Conservation (phyloP, 2,329 filamentous ascomycete species). For the Colletotrichum sp. region DNA sequence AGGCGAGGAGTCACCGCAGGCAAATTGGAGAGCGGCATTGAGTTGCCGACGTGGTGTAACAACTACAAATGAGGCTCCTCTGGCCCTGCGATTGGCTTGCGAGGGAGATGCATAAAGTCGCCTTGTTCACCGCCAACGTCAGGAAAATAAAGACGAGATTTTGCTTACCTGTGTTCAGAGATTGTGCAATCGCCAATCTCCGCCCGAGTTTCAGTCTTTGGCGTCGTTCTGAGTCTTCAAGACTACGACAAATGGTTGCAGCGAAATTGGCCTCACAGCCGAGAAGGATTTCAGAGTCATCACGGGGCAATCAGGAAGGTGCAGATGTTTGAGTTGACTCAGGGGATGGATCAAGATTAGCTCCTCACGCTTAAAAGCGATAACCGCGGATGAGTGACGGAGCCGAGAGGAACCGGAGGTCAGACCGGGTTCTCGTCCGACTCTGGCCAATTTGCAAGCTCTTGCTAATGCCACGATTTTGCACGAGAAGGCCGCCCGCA, state of each 20-base stretch:
- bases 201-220: not conserved
- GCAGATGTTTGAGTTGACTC: not conserved
- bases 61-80: not conserved
- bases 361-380: not conserved
- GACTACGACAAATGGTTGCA: not conserved
- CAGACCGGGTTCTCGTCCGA: not conserved
- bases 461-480: not conserved
- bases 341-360: not conserved
- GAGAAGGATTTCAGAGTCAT: not conserved
- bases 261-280: not conserved
- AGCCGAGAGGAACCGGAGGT: not conserved
- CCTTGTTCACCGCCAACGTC: not conserved
- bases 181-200: not conserved
- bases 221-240: not conserved
- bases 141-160: not conserved
- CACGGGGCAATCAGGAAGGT: not conserved
- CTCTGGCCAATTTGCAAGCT: not conserved
- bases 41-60: slow-evolving; percentile 12
- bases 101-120: not conserved
- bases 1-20: not conserved
- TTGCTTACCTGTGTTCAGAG: not conserved
- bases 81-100: not conserved
- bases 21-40: not conserved
- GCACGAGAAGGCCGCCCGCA: not conserved
- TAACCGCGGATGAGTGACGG: not conserved